Base-by-base conservation (phyloP, 2,329 filamentous ascomycete species). In the Botryotinia narcissicola region DNA sequence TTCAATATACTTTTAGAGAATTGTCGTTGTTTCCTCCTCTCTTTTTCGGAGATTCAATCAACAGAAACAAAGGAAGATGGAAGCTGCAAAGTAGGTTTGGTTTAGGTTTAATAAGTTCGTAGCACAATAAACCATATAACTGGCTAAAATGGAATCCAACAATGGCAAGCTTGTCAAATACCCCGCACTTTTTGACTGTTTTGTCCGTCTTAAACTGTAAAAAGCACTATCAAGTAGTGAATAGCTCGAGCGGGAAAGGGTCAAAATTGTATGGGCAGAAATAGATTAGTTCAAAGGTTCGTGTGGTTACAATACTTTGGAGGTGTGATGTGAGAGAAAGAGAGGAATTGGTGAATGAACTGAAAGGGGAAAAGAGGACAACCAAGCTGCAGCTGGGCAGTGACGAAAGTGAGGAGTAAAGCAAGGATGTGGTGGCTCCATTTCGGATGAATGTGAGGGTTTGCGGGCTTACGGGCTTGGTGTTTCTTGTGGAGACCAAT, bases 1-100 rank as follows among this genome's bases (percentile, higher is more conserved):
- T 66, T 60, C 51, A 68, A 57, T 32, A 57, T 10, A n/a, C 44
- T 37, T n/a, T 20, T 18, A 20, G 6, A 37, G 44, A 67, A 40
- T 40, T 42, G 10, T n/a, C 35, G 1, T 5, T 70, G 32, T 20
- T 22, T 35, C 29, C 54, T 61, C 29, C 40, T 68, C 3, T 61
- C 46, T 54, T 32, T 48, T 40, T 64, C 35, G 35, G 66, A 59
- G 66, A 68, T 37, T 22, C 8, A 69, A 60, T 72, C 51, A 69
- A 61, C 62, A 72, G 51, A 40, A 68, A 72, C 71, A 72, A 72
- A 72, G 71, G 42, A 68, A 61, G 46, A 61, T 40, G 35, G 63
- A 60, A 72, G 71, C 71, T 72, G 71, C 71, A 72, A 51, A 54
- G 46, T 37, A 54, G 51, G 35, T 37, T 57, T 57, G 51, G 51